Conservation (phyloP, 2,329 filamentous ascomycete species). For the Fusarium tupiense region DNA sequence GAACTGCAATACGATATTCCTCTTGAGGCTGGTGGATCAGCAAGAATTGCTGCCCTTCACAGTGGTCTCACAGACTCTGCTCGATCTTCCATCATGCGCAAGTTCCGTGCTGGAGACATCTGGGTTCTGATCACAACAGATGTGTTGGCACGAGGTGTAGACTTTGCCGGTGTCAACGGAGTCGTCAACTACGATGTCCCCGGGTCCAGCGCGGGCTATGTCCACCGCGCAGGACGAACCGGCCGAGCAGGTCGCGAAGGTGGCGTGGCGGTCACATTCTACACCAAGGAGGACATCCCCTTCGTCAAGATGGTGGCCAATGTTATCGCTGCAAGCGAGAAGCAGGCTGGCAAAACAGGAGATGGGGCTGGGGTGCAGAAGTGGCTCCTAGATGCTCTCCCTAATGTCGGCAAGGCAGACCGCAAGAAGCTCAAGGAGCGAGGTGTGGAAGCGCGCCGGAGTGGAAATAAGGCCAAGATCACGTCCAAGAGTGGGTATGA, state of each 20-base stretch:
- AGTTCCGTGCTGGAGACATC: conserved; percentile 89
- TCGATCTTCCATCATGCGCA: conserved; percentile 84
- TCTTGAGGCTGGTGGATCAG: conserved; percentile 82
- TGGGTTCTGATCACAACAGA: conserved; percentile 98
- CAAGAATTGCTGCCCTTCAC: conserved; percentile 89
- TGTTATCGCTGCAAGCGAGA: conserved; percentile 86
- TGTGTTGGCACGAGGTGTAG: conserved; percentile 88
- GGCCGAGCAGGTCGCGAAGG: conserved; percentile 88
- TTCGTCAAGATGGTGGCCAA: conserved; percentile 92
- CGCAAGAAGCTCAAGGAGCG: conserved; percentile 83
- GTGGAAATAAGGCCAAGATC: conserved; percentile 68
- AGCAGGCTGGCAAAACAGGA: conserved; percentile 66
- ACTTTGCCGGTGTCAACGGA: conserved; percentile 94
- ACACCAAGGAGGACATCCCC: conserved; percentile 93
- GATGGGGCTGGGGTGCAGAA: conserved; percentile 73
- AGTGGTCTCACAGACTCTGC: conserved; percentile 81
- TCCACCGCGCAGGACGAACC: conserved; percentile 92
- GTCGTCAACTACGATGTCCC: conserved; percentile 99
- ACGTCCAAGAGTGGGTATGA: conserved; percentile 85
- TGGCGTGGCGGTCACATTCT: conserved; percentile 91
- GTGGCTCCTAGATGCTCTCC: conserved; percentile 90
- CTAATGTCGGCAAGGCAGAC: conserved; percentile 83
- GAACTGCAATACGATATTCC: conserved; percentile 97
- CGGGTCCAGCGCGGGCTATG: conserved; percentile 87
- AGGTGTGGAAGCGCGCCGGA: conserved; percentile 78